Base-by-base conservation (phyloP, 371 early-diverging fungal species). In the Mucor circinelloides region DNA sequence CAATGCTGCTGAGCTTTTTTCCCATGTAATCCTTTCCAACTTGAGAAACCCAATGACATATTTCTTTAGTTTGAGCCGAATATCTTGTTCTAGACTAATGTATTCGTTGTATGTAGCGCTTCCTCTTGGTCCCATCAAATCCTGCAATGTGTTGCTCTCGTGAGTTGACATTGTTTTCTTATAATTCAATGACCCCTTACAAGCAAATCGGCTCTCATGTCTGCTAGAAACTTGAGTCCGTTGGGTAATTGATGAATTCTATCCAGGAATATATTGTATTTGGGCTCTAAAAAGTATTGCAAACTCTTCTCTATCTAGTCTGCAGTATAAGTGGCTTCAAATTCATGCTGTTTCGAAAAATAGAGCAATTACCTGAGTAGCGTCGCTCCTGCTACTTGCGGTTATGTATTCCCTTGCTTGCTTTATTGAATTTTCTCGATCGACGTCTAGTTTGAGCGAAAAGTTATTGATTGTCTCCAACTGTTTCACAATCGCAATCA, bases 1-100 rank as follows among this genome's bases (percentile, higher is more conserved):
- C 7, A 92, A 71, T 28, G 77, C 81, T 2, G 92, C 93, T 2
- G 93, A 89, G 13, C 55, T 60, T 4, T 88, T 88, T 68, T 85
- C 80, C 95, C 94, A 94, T 1, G 93, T 91, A 12, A 95, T 80
- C 19, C 90, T 80, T 58, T 91, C 88, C 21, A 94, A 81, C 46
- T 90, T 90, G 52, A 94, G 69, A 27, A 62, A 68, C 28, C 63
- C 63, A 68, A 63, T 63, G 2, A 68, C 32, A 36, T 68, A 63
- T 27, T 57, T 63, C 23, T 68, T 68, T 15, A 68, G 7, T 21
- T 63, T 62, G 6, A 58, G 28, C 8, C 68, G 68, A 58, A 68
- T 68, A 63, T 63, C 63, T 30, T 68, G 28, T 19, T 68, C 63
- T 27, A 68, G 36, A 38, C 56, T 56, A 5, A 44, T 8, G 54